Evolutionary conservation across 1,139 yeast species (phyloP).

Genomic region (Magnusiomyces clavatus): DNA sequence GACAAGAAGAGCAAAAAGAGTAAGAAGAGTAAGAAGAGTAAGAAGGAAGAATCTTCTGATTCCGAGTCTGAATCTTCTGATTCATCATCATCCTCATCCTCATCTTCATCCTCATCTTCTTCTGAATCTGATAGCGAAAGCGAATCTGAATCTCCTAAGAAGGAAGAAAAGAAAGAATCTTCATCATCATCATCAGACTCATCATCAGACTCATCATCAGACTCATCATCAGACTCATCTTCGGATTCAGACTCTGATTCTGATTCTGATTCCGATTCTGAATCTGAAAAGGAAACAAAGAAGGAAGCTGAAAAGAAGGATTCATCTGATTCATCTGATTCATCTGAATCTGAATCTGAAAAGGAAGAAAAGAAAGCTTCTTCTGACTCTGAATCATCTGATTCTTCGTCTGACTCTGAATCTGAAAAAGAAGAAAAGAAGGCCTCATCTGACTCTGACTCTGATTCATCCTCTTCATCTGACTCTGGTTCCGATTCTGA

Average conservation of each 20-base stretch:
- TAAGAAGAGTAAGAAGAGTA: neutral
- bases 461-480: conserved; percentile 31
- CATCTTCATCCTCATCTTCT: neutral
- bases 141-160: neutral
- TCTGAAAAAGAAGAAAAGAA: conserved; percentile 5
- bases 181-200: conserved; percentile 9
- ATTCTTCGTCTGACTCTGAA: no score
- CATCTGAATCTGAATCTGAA: conserved; percentile 7
- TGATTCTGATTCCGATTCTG: conserved; percentile 8
- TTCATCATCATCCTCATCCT: neutral
- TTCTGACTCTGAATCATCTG: conserved; percentile 9
- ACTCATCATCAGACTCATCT: conserved; percentile 4
- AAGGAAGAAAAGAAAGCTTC: neutral
- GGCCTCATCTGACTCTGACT: conserved; percentile 23
- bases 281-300: conserved; percentile 3
- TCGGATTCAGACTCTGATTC: neutral
- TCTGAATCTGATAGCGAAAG: conserved; percentile 3
- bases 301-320: conserved; percentile 1
- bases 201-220: conserved; percentile 6
- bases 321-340: conserved; percentile 6
- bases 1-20: conserved; percentile 21
- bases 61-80: conserved; percentile 3
- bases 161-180: neutral
- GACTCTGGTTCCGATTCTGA: conserved; percentile 28
- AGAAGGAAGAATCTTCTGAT: conserved; percentile 12